Base-by-base conservation (phyloP, 345 rosid species). In the Arabis hirsuta region DNA sequence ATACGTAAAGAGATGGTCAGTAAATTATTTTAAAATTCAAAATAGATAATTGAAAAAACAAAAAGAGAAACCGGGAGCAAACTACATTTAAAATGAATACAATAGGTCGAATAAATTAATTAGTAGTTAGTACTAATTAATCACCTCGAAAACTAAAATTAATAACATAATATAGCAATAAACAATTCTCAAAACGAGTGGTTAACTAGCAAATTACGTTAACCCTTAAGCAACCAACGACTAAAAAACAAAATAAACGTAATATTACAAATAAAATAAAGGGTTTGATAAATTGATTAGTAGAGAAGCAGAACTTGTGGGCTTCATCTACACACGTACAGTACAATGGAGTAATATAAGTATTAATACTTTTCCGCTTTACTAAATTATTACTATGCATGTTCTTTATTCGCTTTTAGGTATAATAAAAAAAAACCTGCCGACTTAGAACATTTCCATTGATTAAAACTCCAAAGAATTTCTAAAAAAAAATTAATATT, bases 151-250 rank as follows among this genome's bases (percentile, higher is more conserved):
- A 54, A 34, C 62, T 26, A 24, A 60, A 53, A 61, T 13, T 44
- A 68, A 26, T 62, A 67, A 53, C 64, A 67, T 53, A 61, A 34
- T 68, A 34, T 9, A 66, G 62, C 55, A 51, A 52, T 66, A 68
- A 53, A 75, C 44, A 61, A 75, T 36, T 53, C 45, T 12, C 62
- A 68, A 74, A 60, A 68, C 69, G 51, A 67, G 69, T 68, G 79
- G 79, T 68, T 61, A 61, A 45, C 47, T 61, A 54, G 64, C 79
- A 60, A 53, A 61, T 61, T 61, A 68, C 74, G 79, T 67, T 61
- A 61, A 53, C 64, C 69, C 51, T 34, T 12, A 26, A 61, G 43
- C 26, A 34, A n/a, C 69, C 73, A 43, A 53, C 55, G 4, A 14
- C 16, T 43, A 12, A 19, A 51, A 22, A 66, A 32, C 9, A 63